Conservation (phyloP, 2,329 filamentous ascomycete genomes). For the Pseudogymnoascus sp. region DNA sequence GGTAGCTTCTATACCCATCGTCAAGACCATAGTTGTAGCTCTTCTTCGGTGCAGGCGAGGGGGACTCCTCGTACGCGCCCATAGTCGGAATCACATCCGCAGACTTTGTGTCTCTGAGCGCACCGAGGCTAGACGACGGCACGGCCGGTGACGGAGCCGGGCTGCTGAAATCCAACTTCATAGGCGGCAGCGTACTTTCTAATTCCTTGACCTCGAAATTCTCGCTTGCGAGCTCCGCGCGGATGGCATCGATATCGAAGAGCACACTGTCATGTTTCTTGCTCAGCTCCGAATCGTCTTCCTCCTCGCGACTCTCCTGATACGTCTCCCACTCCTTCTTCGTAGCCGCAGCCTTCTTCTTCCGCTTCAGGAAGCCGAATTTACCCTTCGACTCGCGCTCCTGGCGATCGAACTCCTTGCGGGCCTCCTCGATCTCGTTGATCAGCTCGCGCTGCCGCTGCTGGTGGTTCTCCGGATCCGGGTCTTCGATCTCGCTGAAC, state of each 20-base stretch:
- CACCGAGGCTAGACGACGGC: slow-evolving; percentile 13
- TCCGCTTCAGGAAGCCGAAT: slow-evolving; percentile 75
- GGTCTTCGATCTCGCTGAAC: slow-evolving; percentile 93
- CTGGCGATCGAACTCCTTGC: slow-evolving; percentile 75
- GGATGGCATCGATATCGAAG: slow-evolving; percentile 93
- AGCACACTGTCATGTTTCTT: slow-evolving; percentile 48
- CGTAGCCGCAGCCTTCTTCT: slow-evolving; percentile 60
- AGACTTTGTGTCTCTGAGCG: slow-evolving; percentile 8
- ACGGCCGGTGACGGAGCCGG: slow-evolving; percentile 11
- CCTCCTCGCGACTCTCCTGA: slow-evolving; percentile 55
- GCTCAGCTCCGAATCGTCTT: slow-evolving; percentile 13
- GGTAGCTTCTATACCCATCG: slow-evolving; percentile 8
- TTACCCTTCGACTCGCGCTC: slow-evolving; percentile 54
- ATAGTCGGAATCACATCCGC: slow-evolving; percentile 15
- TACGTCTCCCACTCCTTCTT: slow-evolving; percentile 95
- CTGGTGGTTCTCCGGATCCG: slow-evolving; percentile 87
- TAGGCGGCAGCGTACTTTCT: slow-evolving; percentile 79
- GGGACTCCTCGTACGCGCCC: slow-evolving; percentile 9
- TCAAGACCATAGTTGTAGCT: slow-evolving; percentile 13
- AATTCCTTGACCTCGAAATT: slow-evolving; percentile 65
- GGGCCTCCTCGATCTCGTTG: slow-evolving; percentile 90
- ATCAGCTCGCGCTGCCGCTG: slow-evolving; percentile 87
- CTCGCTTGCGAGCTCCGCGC: slow-evolving; percentile 61
- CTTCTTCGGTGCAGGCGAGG: not conserved
- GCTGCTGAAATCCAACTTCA: slow-evolving; percentile 59